Conservation (phyloP, 2,329 filamentous ascomycete species). For the Alternaria incomplexa region DNA sequence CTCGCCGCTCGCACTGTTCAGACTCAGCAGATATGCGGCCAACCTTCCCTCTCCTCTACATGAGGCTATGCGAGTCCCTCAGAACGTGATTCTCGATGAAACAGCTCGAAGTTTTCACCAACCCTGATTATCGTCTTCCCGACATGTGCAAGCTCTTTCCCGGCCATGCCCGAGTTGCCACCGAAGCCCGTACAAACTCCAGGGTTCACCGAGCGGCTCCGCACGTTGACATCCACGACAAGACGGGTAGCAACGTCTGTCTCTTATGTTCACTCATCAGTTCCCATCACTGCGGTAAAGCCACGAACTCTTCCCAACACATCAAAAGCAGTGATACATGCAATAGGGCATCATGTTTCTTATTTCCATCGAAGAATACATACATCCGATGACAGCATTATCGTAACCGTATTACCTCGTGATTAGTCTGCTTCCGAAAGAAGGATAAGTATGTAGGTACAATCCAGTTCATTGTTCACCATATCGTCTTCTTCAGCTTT, state of each 20-base stretch:
- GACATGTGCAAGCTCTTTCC: background rate
- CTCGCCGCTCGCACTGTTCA: constrained; percentile 8
- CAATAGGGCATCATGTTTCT: constrained; percentile 16
- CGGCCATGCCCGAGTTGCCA: constrained; percentile 20
- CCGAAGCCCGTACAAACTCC: constrained; percentile 22
- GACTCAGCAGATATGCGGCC: background rate
- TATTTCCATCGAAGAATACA: constrained; percentile 25
- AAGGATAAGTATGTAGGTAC: constrained; percentile 31
- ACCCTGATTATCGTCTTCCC: background rate
- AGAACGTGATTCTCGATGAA: background rate
- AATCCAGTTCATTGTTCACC: constrained; percentile 27
- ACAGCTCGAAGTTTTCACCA: background rate
- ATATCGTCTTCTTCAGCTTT: constrained; percentile 16
- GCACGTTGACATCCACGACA: background rate
- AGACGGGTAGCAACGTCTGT: background rate
- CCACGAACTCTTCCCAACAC: background rate
- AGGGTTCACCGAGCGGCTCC: constrained; percentile 17
- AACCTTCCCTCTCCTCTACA: background rate
- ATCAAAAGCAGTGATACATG: background rate
- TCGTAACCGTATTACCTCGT: constrained; percentile 24
- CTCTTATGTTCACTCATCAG: background rate
- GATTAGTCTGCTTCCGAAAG: constrained; percentile 18
- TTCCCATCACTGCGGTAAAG: background rate
- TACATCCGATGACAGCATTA: constrained; percentile 22
- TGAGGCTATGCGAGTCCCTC: background rate